A percentile compares a stretch with the other conserved stretches of the same genome.
Conservation (phyloP, 257 asterid genomes). For the Eustoma russellianum region DNA sequence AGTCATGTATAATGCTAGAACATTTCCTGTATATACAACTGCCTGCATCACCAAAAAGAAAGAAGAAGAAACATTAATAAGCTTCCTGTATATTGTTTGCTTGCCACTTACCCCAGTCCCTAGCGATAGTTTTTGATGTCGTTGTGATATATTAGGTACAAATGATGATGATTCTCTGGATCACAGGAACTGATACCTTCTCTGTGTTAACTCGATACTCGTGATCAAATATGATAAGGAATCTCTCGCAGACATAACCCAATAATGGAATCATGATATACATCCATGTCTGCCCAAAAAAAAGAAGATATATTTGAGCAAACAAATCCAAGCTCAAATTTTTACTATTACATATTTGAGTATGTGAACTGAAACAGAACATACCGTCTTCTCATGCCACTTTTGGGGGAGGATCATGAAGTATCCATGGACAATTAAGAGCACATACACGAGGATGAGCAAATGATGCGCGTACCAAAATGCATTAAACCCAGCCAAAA, state of each 20-base stretch:
- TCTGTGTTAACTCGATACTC: slow-evolving; percentile 42
- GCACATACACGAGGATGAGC: slow-evolving; percentile 50
- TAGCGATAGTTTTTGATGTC: too few species aligned
- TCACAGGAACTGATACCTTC: slow-evolving; percentile 29
- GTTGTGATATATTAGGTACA: too few species aligned
- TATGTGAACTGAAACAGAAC: background rate
- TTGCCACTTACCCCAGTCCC: too few species aligned
- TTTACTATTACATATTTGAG: too few species aligned
- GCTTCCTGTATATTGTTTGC: too few species aligned
- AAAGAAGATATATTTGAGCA: background rate
- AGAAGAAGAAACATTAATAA: background rate
- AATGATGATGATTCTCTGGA: background rate
- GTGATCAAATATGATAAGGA: slow-evolving; percentile 48
- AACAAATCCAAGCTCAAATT: background rate
- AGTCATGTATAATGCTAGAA: slow-evolving; percentile 75
- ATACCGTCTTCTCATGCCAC: slow-evolving; percentile 75
- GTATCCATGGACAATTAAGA: slow-evolving; percentile 69
- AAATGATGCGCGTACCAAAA: slow-evolving; percentile 95
- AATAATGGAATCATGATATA: slow-evolving; percentile 56
- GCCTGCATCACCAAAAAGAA: slow-evolving; percentile 38
- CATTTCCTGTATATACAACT: slow-evolving; percentile 77
- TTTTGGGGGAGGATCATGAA: slow-evolving; percentile 44
- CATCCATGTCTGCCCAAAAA: slow-evolving; percentile 75
- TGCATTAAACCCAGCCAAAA: slow-evolving; percentile 75
- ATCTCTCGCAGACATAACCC: slow-evolving; percentile 53